phyloP scores from a whole-genome alignment of 2,329 filamentous ascomycete species.

The Aspergillus aculeatus region DNA sequence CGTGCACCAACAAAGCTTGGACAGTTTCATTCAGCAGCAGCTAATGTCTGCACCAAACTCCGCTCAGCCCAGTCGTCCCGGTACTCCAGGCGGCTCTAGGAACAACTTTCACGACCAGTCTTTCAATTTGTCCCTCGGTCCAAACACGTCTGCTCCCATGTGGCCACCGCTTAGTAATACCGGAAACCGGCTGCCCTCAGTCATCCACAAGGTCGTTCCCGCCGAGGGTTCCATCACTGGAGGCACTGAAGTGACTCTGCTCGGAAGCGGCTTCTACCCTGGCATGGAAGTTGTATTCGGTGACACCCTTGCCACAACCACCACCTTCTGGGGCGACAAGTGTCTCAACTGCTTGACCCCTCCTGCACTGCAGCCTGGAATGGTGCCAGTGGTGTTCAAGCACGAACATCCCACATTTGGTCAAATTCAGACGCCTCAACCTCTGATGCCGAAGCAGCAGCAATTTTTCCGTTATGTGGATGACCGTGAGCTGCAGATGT shows the following conservation, averaged over 20 bases:
- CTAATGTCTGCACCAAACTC: conserved; percentile 72
- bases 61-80: conserved; percentile 72
- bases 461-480: conserved; percentile 67
- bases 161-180: conserved; percentile 54
- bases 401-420: conserved; percentile 52
- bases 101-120: conserved; percentile 42
- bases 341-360: conserved; percentile 78
- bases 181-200: conserved; percentile 56
- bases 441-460: conserved; percentile 49
- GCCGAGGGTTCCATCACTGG: conserved; percentile 77
- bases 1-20: conserved; percentile 62
- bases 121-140: conserved; percentile 32
- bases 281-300: conserved; percentile 85
- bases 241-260: conserved; percentile 81
- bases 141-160: conserved; percentile 51
- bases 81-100: conserved; percentile 60
- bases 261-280: conserved; percentile 77
- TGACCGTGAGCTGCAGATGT: conserved; percentile 50
- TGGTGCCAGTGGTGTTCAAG: conserved; percentile 70
- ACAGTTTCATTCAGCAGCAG: conserved; percentile 62
- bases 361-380: conserved; percentile 64
- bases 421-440: conserved; percentile 44
- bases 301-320: conserved; percentile 65
- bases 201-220: conserved; percentile 81
- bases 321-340: conserved; percentile 76